Conservation (phyloP, 768 basidiomycete species). For the Lentinula raphanica region DNA sequence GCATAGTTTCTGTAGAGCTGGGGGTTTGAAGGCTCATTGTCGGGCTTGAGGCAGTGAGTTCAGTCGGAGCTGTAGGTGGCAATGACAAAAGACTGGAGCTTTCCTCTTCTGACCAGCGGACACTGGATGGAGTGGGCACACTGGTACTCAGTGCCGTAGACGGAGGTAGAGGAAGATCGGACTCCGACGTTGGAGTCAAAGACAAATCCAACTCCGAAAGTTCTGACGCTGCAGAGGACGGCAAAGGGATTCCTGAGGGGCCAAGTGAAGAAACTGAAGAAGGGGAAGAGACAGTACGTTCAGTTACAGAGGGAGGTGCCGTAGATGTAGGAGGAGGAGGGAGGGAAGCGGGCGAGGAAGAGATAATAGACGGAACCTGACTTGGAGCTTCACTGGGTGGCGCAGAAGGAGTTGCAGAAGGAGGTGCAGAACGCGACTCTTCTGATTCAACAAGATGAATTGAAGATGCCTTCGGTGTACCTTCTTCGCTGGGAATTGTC, state of each 20-base stretch:
- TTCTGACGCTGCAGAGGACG: conserved; percentile 26
- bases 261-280: conserved; percentile 21
- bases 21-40: conserved; percentile 2
- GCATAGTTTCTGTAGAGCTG: conserved; percentile 12
- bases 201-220: conserved; percentile 18
- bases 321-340: conserved; percentile 14
- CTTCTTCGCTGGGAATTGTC: conserved; percentile 35
- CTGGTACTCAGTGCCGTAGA: conserved; percentile 11
- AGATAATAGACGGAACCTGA: conserved; percentile 15
- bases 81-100: conserved; percentile 17
- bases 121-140: conserved; percentile 28
- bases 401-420: not conserved
- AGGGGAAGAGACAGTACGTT: conserved; percentile 14
- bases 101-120: conserved; percentile 16
- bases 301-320: conserved; percentile 10
- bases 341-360: conserved; percentile 3
- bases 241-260: conserved; percentile 34
- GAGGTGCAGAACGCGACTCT: conserved; percentile 8
- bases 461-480: conserved; percentile 36
- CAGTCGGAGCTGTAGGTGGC: not conserved
- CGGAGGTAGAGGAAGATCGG: conserved; percentile 21
- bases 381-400: not conserved
- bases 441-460: conserved; percentile 28
- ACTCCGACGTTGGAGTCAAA: conserved; percentile 19
- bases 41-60: not conserved